Evolutionary conservation across 257 asterid genomes (phyloP).

Genomic region (Solanum sitiens): DNA sequence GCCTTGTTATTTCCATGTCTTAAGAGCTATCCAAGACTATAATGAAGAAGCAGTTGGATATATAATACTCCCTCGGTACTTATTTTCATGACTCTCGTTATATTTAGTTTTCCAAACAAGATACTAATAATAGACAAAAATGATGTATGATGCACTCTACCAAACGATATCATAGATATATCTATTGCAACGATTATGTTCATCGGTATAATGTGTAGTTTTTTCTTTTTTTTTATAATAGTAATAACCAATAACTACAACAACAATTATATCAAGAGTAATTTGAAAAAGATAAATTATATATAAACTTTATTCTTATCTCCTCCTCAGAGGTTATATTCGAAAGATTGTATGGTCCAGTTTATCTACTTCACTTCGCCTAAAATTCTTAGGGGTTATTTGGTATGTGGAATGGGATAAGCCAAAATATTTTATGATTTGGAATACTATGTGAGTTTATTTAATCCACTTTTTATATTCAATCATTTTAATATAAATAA

Average conservation of each 20-base stretch:
- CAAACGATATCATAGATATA: neutral
- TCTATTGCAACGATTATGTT: neutral
- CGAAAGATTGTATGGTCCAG: neutral
- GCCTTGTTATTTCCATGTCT: neutral
- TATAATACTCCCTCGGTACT: neutral
- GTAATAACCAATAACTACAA: neutral
- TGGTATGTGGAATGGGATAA: neutral
- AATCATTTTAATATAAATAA: too few species aligned
- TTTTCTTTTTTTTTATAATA: too few species aligned
- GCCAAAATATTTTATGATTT: neutral
- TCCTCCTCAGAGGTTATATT: too few species aligned
- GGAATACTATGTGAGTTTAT: neutral
- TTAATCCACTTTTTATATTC: neutral
- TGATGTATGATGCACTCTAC: neutral
- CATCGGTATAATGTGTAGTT: neutral
- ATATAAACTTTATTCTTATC: too few species aligned
- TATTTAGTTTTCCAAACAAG: neutral
- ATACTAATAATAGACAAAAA: neutral
- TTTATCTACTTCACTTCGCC: too few species aligned
- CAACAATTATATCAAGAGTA: neutral
- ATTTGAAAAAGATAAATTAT: too few species aligned
- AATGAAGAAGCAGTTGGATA: neutral
- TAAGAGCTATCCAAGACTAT: neutral
- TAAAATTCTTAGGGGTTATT: neutral
- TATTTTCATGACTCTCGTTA: neutral